Base-by-base conservation (phyloP, 1,284 basidiomycete genomes). In the Stereum hirsutum region DNA sequence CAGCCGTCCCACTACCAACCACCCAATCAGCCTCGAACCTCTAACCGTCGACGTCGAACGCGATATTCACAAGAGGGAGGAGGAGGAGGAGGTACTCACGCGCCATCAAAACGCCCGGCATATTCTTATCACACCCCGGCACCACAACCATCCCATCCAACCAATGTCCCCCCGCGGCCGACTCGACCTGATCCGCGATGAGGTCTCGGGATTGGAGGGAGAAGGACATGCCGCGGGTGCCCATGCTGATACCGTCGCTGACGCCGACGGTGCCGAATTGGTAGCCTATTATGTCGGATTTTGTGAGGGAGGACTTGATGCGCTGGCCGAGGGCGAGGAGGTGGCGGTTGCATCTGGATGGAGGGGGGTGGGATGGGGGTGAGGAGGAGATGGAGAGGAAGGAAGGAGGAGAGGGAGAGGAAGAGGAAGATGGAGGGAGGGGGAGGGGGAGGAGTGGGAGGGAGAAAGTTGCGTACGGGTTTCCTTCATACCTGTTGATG, bases 241-340 rank as follows among this genome's bases (percentile, higher is more conserved):
- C 95, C 85, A 96, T 98, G 60, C 90, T 95, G 63, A 99, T 98
- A 31, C 91, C 95, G 63, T 98, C 95, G 57, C 90, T 95, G 52
- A 98, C 93, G 50, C 91, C 95, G 49, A 96, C 90, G 7, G 92
- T 93, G 44, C 95, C 95, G 61, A 97, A 98, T 64, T 97, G 94
- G 69, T 98, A 95, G 14, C 89, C 95, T 54, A 93, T 90, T 57
- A 97, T 63, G 40, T 77, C 86, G 23, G 85, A 73, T 31, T 79
- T 72, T 35, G 58, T 57, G 39, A 97, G 67, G 7, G 93, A 95
- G 40, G 78, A 69, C 62, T 95, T 96, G 60, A 95, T 76, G 46
- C 85, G 70, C 57, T 86, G 81, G 8, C 94, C 94, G 21, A 97
- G 77, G n/a, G 75, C 85, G 6, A 97, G 75, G 20, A 97, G 73